Conservation (phyloP, 108 stramenopile genomes). For the Cyclotella baltica region DNA sequence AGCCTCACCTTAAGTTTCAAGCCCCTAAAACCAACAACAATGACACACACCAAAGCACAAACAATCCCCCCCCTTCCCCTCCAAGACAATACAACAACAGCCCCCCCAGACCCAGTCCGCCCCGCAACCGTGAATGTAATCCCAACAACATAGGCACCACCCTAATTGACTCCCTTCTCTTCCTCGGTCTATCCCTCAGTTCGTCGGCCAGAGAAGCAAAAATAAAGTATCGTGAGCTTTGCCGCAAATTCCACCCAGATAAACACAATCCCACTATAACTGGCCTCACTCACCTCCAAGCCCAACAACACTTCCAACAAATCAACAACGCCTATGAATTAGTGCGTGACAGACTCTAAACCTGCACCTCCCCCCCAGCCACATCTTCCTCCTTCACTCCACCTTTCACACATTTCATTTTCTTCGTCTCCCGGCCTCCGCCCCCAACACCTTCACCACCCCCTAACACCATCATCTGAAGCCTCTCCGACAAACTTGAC, state of each 20-base stretch:
- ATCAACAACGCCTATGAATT: slow-evolving; percentile 2
- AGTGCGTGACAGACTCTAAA: not conserved
- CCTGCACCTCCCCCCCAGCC: no score
- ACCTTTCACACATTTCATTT: no score
- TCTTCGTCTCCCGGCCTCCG: no score
- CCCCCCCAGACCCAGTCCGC: not conserved
- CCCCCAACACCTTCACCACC: not conserved
- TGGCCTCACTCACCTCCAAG: not conserved
- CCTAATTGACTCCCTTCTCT: not conserved
- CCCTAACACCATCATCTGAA: not conserved
- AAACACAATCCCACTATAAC: not conserved
- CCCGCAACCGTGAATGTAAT: not conserved
- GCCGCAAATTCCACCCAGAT: not conserved
- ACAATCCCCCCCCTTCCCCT: not conserved
- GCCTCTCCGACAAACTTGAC: not conserved
- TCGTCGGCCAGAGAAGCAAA: not conserved
- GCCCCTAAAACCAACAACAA: not conserved
- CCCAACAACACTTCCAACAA: not conserved
- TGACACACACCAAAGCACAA: not conserved
- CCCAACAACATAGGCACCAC: not conserved
- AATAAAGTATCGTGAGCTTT: not conserved
- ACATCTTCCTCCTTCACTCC: no score
- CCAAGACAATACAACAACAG: not conserved
- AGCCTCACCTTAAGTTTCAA: slow-evolving; percentile 3
- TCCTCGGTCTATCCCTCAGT: not conserved